These are phyloP conservation scores for Chaetomium strumarium DNA, from an alignment of 2,329 filamentous ascomycete species.

Conservation along the genomic window DNA sequence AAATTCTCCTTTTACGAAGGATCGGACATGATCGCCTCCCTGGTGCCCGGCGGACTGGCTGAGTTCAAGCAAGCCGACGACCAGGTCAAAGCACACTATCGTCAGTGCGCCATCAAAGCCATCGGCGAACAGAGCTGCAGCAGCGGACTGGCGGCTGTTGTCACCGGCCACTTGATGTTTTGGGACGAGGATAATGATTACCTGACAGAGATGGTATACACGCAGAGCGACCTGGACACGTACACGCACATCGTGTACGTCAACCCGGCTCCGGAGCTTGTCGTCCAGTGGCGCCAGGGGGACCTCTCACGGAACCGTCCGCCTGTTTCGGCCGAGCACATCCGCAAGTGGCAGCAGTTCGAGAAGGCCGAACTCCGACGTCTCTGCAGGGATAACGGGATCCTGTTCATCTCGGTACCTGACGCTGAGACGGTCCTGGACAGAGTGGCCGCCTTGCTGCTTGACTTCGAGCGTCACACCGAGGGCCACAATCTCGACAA, in stretches of 20 bases:
- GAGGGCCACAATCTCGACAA: constrained; percentile 34
- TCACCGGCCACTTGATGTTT: constrained; percentile 52
- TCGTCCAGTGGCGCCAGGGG: constrained; percentile 33
- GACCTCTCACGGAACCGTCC: constrained; percentile 36
- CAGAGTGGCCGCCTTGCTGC: constrained; percentile 28
- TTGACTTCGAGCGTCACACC: constrained; percentile 34
- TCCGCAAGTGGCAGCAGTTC: constrained; percentile 42
- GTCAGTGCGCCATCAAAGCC: constrained; percentile 39
- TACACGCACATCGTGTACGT: constrained; percentile 58
- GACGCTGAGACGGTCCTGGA: neutral
- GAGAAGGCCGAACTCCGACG: constrained; percentile 40
- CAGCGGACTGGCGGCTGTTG: constrained; percentile 36
- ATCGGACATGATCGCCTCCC: constrained; percentile 38
- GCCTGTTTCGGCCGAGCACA: constrained; percentile 29
- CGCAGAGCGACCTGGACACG: constrained; percentile 37
- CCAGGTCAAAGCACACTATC: constrained; percentile 33
- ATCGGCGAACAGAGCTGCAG: constrained; percentile 36
- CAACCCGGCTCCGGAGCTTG: constrained; percentile 31
- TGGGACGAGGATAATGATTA: constrained; percentile 43
- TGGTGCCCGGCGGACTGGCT: constrained; percentile 42
- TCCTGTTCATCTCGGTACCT: constrained; percentile 38
- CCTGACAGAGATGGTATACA: constrained; percentile 35
- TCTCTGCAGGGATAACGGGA: constrained; percentile 39
- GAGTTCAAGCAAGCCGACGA: constrained; percentile 39
- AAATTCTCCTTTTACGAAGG: constrained; percentile 48